Base-by-base conservation (phyloP, 371 early-diverging fungal species). In the Mortierella sp. region DNA sequence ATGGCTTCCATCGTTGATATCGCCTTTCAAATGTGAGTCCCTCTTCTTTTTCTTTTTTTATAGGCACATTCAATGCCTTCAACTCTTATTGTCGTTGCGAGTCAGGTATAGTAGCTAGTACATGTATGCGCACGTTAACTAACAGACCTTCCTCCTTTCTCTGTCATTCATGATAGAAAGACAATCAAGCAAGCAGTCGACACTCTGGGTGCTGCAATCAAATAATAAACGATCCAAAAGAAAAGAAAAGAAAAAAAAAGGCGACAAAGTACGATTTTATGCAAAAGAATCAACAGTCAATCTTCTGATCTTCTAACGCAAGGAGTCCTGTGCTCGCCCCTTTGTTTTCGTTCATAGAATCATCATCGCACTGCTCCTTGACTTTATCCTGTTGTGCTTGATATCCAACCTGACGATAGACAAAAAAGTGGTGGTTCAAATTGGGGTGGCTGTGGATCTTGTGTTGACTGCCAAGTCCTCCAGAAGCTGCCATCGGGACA, bases 381-480 rank as follows among this genome's bases (percentile, higher is more conserved):
- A 38, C 24, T 41, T 38, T 38, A 1, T 21, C 68, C 6, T 4
- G 11, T 21, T 68, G 68, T 24, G 43, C 43, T 5, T 68, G 41
- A n/a, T 70, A 74, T n/a, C 81, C 81, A 32, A 84, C 84, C 24
- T 76, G n/a, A 8, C 56, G 76, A 54, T 85, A 85, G 24, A 79
- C 82, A 72, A 79, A 82, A 55, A 89, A 96, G 76, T 95, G 95
- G 77, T 96, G 96, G 79, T 96, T 96, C 65, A 96, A 76, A 46
- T 91, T 91, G 27, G 92, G 84, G 76, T 96, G 94, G 27, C 91
- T 88, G 79, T 96, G 95, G 21, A 96, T 92, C 79, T 94, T 94
- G 85, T 93, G 93, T 21, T 88, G 85, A 41, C 92, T 92, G 1
- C 96, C 96, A 12, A 96, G 81, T 35, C 92, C 93, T 54, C 96